Base-by-base conservation (phyloP, 2,329 filamentous ascomycete species). In the Ophioceras dolichostomum region DNA sequence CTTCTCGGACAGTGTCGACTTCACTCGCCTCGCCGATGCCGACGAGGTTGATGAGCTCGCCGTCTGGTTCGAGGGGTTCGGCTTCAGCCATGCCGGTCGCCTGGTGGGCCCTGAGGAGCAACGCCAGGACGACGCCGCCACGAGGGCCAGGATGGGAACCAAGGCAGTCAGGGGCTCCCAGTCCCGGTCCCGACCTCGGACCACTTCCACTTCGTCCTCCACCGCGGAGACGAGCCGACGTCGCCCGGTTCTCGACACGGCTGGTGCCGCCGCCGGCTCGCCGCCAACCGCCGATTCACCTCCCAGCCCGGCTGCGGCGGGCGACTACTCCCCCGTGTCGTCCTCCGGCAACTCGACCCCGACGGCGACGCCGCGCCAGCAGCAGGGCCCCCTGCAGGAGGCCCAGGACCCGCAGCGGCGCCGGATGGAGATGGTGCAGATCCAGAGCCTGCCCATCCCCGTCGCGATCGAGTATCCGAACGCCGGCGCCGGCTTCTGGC, bases 61-160 rank as follows among this genome's bases (percentile, higher is more conserved):
- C 5, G 55, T 57, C 3, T 76, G 72, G 72, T 73, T 68, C 45
- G 56, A 59, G n/a, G 59, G 56, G 4, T 66, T 70, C 47, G 62
- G 65, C 10, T 67, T 73, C 39, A 55, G 61, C 24, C 52, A 57
- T 3, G 49, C 56, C 30, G 67, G 68, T 7, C 47, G 52, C 27
- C 55, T 74, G 28, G 38, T 56, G 31, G 46, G 40, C 8, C 38
- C 42, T 12, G 32, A 39, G 19, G 38, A 41, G 13, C 42, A 35
- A 9, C 21, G 36, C 20, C 22, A 12, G 5, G 19, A 19, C 12
- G 30, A 19, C 8, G 31, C 10, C 7, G 22, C 22, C 22, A 12
- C 7, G 22, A 12, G 7, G 22, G 22, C 7, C 8, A 7, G 22
- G 8, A 26, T 26, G 22, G n/a, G n/a, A n/a, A n/a, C n/a, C n/a